Evolutionary conservation across 805 yeast genomes (phyloP).

Genomic region (Wickerhamomyces hampshirensis): DNA sequence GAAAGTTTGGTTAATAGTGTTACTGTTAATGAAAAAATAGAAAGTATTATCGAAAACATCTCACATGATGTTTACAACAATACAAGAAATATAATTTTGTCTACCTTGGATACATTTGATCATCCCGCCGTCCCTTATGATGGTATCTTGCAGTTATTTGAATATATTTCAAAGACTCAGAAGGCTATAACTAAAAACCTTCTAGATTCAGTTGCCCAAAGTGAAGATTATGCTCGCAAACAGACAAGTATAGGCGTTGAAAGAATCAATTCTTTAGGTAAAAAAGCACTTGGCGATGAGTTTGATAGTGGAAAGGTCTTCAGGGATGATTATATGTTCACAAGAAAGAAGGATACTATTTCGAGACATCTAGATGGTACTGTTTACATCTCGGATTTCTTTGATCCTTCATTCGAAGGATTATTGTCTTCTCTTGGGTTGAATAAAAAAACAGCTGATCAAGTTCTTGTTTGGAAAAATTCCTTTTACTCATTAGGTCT

Average conservation of each 20-base stretch:
- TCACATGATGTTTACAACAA: constrained; percentile 54
- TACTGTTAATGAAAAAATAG: constrained; percentile 53
- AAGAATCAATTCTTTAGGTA: constrained; percentile 59
- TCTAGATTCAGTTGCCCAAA: constrained; percentile 51
- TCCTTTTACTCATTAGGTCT: constrained; percentile 26
- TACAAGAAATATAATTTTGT: constrained; percentile 49
- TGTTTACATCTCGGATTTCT: constrained; percentile 65
- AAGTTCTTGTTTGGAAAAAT: constrained; percentile 26
- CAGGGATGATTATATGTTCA: constrained; percentile 76
- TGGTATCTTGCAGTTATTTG: constrained; percentile 61
- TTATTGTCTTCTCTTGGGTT: constrained; percentile 32
- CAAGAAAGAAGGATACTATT: constrained; percentile 60
- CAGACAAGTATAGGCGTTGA: constrained; percentile 58
- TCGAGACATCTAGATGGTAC: constrained; percentile 54
- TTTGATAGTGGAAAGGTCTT: constrained; percentile 53
- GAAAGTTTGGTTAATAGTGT: constrained; percentile 46
- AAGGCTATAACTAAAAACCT: constrained; percentile 60
- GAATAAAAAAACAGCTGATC: constrained; percentile 24
- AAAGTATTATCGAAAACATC: constrained; percentile 55
- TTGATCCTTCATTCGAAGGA: constrained; percentile 70
- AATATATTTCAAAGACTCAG: constrained; percentile 69
- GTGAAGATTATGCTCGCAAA: constrained; percentile 67
- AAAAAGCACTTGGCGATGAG: constrained; percentile 57
- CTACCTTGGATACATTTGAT: constrained; percentile 46
- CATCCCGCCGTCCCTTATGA: constrained; percentile 47